Evolutionary conservation across 1,284 basidiomycete genomes (phyloP).

Genomic region (Papiliotrema flavescens): DNA sequence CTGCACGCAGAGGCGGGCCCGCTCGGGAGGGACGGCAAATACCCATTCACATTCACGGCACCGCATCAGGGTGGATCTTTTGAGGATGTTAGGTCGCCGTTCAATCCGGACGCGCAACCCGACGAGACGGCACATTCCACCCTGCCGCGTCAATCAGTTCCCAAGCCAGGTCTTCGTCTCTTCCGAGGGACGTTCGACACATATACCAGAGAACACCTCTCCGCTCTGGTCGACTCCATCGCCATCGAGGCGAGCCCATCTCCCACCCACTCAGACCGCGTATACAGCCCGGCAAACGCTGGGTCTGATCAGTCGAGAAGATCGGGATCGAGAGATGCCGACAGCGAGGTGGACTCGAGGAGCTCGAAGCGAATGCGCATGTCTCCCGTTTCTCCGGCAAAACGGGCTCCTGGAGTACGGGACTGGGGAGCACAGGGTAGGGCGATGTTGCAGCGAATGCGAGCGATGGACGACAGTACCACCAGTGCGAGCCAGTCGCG

Average conservation of each 20-base stretch:
- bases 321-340: no score
- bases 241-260: slow-evolving; percentile 63
- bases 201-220: slow-evolving; percentile 84
- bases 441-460: slow-evolving; percentile 43
- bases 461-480: slow-evolving; percentile 31
- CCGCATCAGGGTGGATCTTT: slow-evolving; percentile 1
- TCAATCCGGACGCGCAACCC: slow-evolving; percentile 6
- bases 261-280: slow-evolving; percentile 37
- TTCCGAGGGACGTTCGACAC: slow-evolving; percentile 89
- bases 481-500: slow-evolving; percentile 30
- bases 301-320: background rate
- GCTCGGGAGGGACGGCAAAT: slow-evolving; percentile 47
- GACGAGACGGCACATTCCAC: slow-evolving; percentile 33
- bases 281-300: background rate
- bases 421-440: slow-evolving; percentile 41
- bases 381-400: slow-evolving; percentile 10
- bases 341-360: slow-evolving; percentile 8
- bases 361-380: slow-evolving; percentile 11
- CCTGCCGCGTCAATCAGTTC: slow-evolving; percentile 9
- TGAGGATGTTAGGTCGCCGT: slow-evolving; percentile 12
- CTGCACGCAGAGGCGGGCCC: slow-evolving; percentile 42
- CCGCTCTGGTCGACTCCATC: slow-evolving; percentile 84
- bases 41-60: slow-evolving; percentile 71
- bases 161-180: slow-evolving; percentile 59
- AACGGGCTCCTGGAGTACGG: slow-evolving; percentile 14